Evolutionary conservation across 805 yeast species (phyloP).

Genomic region (Yamadazyma olivae): DNA sequence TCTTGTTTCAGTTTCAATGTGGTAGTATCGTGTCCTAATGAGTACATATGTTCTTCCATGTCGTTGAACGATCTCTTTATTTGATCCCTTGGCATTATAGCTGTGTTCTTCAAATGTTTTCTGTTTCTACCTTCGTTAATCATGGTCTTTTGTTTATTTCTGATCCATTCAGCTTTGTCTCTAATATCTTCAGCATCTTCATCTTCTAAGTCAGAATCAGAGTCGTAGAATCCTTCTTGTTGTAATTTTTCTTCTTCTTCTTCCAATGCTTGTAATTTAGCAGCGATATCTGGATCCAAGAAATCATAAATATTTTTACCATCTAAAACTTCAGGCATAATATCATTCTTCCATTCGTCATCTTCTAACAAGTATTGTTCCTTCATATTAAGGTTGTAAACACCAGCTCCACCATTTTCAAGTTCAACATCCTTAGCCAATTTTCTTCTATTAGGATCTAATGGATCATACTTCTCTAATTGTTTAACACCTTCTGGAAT

Average conservation of each 20-base stretch:
- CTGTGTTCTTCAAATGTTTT: constrained; percentile 82
- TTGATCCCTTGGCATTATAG: constrained; percentile 89
- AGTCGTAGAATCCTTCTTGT: constrained; percentile 91
- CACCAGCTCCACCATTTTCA: constrained; percentile 99
- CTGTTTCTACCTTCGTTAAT: constrained; percentile 81
- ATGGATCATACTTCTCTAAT: constrained; percentile 65
- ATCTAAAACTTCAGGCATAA: constrained; percentile 93
- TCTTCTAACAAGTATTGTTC: constrained; percentile 90
- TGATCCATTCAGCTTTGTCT: constrained; percentile 92
- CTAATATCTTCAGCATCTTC: constrained; percentile 67
- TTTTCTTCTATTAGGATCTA: constrained; percentile 77
- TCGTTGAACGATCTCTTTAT: constrained; percentile 68
- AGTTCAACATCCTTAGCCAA: constrained; percentile 88
- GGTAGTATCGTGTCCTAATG: constrained; percentile 83
- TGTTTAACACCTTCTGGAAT: constrained; percentile 75
- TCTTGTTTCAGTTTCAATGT: constrained; percentile 45
- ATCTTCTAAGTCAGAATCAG: constrained; percentile 56
- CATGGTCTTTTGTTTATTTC: constrained; percentile 94
- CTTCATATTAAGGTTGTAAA: constrained; percentile 87
- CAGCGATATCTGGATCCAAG: constrained; percentile 93
- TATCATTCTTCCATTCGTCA: constrained; percentile 96
- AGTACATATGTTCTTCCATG: constrained; percentile 87
- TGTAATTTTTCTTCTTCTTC: constrained; percentile 96
- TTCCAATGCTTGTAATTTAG: constrained; percentile 90
- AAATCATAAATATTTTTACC: constrained; percentile 97